A percentile compares a stretch with the other conserved stretches of the same genome.
These are phyloP conservation scores for Fraxinus paxiana DNA, from an alignment of 305 asterid genomes.

Conservation along the genomic window DNA sequence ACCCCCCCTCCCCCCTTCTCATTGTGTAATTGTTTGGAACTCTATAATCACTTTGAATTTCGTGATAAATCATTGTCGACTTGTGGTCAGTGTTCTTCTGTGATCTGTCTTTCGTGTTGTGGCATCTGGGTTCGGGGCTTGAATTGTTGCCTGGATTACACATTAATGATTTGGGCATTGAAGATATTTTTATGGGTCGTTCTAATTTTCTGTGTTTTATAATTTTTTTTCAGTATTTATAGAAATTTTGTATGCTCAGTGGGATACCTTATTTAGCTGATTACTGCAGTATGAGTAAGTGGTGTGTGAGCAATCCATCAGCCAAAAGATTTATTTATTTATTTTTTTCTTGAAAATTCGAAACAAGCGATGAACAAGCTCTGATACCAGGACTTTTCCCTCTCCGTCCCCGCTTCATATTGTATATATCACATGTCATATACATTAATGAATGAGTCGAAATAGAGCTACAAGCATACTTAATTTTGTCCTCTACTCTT, in stretches of 20 bases:
- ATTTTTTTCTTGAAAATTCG: background rate
- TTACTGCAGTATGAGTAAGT: background rate
- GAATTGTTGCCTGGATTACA: background rate
- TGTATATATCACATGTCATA: too few species aligned
- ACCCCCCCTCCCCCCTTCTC: background rate
- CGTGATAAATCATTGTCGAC: too few species aligned
- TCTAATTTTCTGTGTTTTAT: background rate
- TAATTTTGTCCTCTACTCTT: background rate
- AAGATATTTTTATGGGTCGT: constrained; percentile 18
- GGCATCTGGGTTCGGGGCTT: too few species aligned
- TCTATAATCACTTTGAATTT: background rate
- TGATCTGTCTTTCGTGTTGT: constrained; percentile 28
- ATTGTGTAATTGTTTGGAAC: constrained; percentile 7
- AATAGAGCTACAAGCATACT: background rate
- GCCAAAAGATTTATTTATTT: too few species aligned
- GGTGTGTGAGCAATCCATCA: background rate
- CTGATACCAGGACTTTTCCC: too few species aligned
- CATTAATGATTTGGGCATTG: constrained; percentile 21
- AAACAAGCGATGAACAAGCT: background rate
- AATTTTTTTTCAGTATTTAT: background rate
- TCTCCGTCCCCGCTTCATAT: too few species aligned
- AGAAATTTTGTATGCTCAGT: constrained; percentile 2
- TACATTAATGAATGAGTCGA: too few species aligned
- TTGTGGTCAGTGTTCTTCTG: background rate
- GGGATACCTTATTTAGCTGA: constrained; percentile 17